phyloP scores from a whole-genome alignment of 257 asterid species.

The Plantago ovata region DNA sequence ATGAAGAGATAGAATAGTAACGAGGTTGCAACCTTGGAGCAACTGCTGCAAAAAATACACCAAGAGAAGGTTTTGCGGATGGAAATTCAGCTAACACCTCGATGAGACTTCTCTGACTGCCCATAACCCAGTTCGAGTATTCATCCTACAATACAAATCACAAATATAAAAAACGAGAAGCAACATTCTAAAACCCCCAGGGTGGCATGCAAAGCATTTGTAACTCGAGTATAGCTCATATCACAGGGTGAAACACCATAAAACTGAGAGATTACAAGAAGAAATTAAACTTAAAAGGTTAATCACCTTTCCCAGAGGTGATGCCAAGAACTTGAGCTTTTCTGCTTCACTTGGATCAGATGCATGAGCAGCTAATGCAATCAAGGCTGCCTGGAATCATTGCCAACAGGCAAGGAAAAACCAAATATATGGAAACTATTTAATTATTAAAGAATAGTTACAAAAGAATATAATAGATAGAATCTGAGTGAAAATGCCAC shows the following conservation, averaged over 20 bases:
- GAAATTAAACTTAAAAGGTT: background rate
- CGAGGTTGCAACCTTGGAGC: slow-evolving; percentile 77
- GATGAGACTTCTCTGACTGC: slow-evolving; percentile 71
- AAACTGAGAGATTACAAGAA: slow-evolving; percentile 9
- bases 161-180: background rate
- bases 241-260: background rate
- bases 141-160: slow-evolving; percentile 51
- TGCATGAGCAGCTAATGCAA: slow-evolving; percentile 73
- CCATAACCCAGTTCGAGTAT: slow-evolving; percentile 60
- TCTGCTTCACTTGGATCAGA: slow-evolving; percentile 63
- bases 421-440: background rate
- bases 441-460: background rate
- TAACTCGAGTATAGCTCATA: background rate
- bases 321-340: slow-evolving; percentile 57
- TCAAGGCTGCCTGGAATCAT: slow-evolving; percentile 54
- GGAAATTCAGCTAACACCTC: slow-evolving; percentile 86
- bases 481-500: background rate
- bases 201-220: background rate
- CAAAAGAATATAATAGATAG: background rate
- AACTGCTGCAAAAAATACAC: slow-evolving; percentile 77
- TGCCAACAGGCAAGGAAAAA: slow-evolving; percentile 6
- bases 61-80: slow-evolving; percentile 78
- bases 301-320: slow-evolving; percentile 77
- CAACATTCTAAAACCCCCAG: background rate
- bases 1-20: slow-evolving; percentile 76